Evolutionary conservation across 768 basidiomycete species (phyloP).

Genomic region (Mycena filopes): DNA sequence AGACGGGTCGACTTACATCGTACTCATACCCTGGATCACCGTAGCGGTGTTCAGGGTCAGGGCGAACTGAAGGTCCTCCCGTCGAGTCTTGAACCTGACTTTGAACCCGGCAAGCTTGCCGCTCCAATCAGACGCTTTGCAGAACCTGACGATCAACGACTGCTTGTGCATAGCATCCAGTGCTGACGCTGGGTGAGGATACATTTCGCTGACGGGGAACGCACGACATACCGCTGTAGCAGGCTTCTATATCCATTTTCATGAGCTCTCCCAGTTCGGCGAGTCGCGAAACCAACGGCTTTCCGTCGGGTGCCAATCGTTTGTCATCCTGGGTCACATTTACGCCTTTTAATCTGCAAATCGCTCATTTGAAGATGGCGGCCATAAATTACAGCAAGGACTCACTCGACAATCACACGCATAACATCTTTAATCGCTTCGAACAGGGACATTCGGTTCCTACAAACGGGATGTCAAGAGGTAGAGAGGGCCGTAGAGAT

Average conservation of each 20-base stretch:
- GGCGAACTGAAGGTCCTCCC: background rate
- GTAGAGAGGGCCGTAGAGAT: background rate
- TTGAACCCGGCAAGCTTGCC: background rate
- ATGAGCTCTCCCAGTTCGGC: background rate
- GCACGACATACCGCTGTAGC: background rate
- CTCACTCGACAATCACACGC: background rate
- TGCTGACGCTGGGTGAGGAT: background rate
- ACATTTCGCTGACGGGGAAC: too few species aligned
- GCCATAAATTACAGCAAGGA: too few species aligned
- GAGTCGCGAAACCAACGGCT: background rate
- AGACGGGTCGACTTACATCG: background rate
- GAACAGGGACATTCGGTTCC: background rate
- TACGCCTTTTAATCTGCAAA: background rate
- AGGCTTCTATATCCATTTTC: background rate
- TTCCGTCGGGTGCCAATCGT: background rate
- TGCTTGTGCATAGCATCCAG: conserved; percentile 2
- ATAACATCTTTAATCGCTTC: conserved; percentile 9
- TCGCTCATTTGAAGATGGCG: too few species aligned
- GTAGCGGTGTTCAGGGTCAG: background rate
- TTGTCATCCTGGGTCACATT: background rate
- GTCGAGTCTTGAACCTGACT: background rate
- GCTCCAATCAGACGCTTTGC: background rate
- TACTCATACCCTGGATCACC: background rate
- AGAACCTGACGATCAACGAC: background rate
- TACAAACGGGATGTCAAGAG: background rate